Percentiles rank a stretch among this genome's conserved stretches.
Conservation (phyloP, 2,329 filamentous ascomycete genomes). For the Stachybotrys echinatus region DNA sequence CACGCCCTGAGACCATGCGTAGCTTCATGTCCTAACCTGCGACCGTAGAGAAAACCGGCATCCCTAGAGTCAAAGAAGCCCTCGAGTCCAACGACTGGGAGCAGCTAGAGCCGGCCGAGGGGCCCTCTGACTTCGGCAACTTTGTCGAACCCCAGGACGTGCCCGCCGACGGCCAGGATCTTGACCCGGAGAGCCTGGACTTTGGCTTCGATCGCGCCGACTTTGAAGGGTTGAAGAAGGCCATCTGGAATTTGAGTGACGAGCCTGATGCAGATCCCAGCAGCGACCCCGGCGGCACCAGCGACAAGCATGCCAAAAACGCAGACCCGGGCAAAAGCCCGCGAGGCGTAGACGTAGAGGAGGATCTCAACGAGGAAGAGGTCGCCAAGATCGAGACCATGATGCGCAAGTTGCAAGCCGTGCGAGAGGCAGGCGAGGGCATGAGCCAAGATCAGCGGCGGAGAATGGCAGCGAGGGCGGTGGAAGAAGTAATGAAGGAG, state of each 20-base stretch:
- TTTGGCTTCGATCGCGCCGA: slow-evolving; percentile 49
- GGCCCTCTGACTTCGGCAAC: slow-evolving; percentile 22
- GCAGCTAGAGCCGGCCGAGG: slow-evolving; percentile 17
- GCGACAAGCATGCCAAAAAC: neutral
- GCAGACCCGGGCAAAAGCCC: slow-evolving; percentile 5
- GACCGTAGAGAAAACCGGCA: slow-evolving; percentile 49
- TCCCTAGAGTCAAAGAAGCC: slow-evolving; percentile 54
- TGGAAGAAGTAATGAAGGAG: slow-evolving; percentile 60
- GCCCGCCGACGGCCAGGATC: slow-evolving; percentile 22
- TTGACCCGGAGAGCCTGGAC: slow-evolving; percentile 42
- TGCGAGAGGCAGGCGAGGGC: slow-evolving; percentile 53
- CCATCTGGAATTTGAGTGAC: slow-evolving; percentile 41
- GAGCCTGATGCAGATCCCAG: slow-evolving; percentile 7
- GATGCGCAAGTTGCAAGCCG: slow-evolving; percentile 60
- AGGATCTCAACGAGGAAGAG: slow-evolving; percentile 40
- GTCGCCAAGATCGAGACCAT: slow-evolving; percentile 56
- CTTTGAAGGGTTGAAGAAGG: slow-evolving; percentile 44
- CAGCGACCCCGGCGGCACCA: slow-evolving; percentile 6
- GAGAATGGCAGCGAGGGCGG: slow-evolving; percentile 55
- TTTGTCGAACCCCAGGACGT: slow-evolving; percentile 22
- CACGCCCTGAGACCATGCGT: neutral
- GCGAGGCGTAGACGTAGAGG: slow-evolving; percentile 20
- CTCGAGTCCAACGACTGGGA: slow-evolving; percentile 64
- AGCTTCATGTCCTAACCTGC: slow-evolving; percentile 10
- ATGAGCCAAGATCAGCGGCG: slow-evolving; percentile 56